Evolutionary conservation across 768 basidiomycete genomes (phyloP).

Genomic region (Cystobasidium ongulense): DNA sequence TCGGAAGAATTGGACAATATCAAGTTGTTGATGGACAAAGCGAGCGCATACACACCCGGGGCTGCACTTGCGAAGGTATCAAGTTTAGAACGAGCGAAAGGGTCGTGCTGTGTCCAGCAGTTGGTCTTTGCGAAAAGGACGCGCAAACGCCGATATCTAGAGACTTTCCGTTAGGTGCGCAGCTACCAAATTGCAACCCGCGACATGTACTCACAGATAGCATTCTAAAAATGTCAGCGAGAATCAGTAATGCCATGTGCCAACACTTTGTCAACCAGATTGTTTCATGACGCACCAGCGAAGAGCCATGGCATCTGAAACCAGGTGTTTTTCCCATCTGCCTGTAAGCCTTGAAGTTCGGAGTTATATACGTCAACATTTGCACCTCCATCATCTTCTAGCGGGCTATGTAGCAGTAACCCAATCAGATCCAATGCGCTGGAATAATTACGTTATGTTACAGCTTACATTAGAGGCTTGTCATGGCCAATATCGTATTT

Average conservation of each 20-base stretch:
- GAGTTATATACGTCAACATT: slow-evolving; percentile 65
- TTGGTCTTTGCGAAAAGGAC: slow-evolving; percentile 60
- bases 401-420: slow-evolving; percentile 49
- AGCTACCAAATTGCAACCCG: background rate
- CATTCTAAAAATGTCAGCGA: slow-evolving; percentile 54
- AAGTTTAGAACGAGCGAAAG: slow-evolving; percentile 70
- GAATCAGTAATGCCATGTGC: background rate
- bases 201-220: slow-evolving; percentile 43
- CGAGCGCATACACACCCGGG: slow-evolving; percentile 52
- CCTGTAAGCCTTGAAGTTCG: slow-evolving; percentile 55
- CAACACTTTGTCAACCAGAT: background rate
- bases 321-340: slow-evolving; percentile 61
- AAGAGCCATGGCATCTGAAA: slow-evolving; percentile 91
- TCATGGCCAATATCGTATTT: slow-evolving; percentile 28
- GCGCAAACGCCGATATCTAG: slow-evolving; percentile 4
- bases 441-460: background rate
- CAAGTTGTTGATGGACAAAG: slow-evolving; percentile 62
- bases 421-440: background rate
- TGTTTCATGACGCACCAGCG: slow-evolving; percentile 46
- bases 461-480: slow-evolving; percentile 7
- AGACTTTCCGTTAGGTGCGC: background rate
- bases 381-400: slow-evolving; percentile 69
- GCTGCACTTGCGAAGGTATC: slow-evolving; percentile 61
- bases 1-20: slow-evolving; percentile 37
- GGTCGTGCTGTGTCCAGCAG: slow-evolving; percentile 70